Base-by-base conservation (phyloP, 176 grass and related monocot species). In the Puccinellia tenuiflora region DNA sequence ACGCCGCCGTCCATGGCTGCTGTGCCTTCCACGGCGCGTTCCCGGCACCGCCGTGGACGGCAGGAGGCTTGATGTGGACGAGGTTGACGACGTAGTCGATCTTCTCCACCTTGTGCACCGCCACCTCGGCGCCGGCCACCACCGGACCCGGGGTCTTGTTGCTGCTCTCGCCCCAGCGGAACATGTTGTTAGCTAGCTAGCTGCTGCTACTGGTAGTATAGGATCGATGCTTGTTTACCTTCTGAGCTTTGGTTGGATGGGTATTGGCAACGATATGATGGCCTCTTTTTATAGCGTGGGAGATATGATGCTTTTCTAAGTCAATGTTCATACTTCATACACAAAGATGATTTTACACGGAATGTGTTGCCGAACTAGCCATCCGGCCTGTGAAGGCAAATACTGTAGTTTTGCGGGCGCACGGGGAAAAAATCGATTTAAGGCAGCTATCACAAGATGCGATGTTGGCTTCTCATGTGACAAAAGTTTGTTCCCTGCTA, bases 71-170 rank as follows among this genome's bases (percentile, higher is more conserved):
- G 6, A 25, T 17, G 68, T 45, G 22, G 30, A 48, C 54, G 21
- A 51, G 10, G 67, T 64, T 86, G 42, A 5, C n/a, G n/a, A n/a
- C 54, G 40, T 28, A 43, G 33, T 73, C 40, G 70, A 73, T 50
- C 70, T 50, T 50, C 7, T 73, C 70, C 83, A 86, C 85, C 70
- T 87, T 87, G 35, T 81, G 69, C 20, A 87, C 85, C 15, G 59
- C 26, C 20, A 87, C 85, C 35, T 87, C 85, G 5, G 24, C 68
- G 28, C 12, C 61, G 21, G 21, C 70, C 14, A 39, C 7, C 2
- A 70, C 59, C 48, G 84, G 65, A 72, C 78, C 84, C 1, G 28
- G 10, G 29, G 14, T 37, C 28, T 47, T 57, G 34, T 2, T 22
- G 25, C n/a, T n/a, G n/a, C 20, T 85, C 73, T 85, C 66, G 62